Evolutionary conservation across 352 stramenopile genomes (phyloP), one percentile per base, ranked within the genome.

Genomic region (Aphanomyces stellatus): DNA sequence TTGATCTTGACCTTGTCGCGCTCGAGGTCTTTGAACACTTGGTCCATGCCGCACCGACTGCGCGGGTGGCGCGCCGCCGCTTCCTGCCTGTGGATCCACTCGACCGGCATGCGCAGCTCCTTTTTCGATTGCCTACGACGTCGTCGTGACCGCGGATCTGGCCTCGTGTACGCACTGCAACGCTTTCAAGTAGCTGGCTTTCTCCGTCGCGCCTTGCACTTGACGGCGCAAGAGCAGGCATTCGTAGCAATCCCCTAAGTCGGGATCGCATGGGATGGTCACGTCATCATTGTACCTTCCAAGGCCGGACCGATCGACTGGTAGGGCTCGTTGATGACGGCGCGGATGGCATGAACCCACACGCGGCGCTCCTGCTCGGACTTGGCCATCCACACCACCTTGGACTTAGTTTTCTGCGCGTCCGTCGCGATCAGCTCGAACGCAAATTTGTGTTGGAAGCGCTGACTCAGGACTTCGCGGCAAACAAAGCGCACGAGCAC

Each of bases 1-100:
- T 67, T 67, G 28, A 67, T 67, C n/a, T 40, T 37, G 17, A 67
- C 41, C 19, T 57, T 59, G 34, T 67, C 60, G n/a, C 60, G 60
- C 49, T 51, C 60, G 4, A 67, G 30, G 35, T 67, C 60, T 17
- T 67, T 67, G 22, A 67, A 67, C 11, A 67, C 60, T 42, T 67
- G 60, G 35, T 56, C 60, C 60, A 67, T 67, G 4, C 60, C 60
- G 35, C 60, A 53, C 31, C 35, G 31, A 51, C 41, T 30, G 15
- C 15, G 55, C 4, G n/a, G 35, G 11, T 59, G 60, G 11, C 11
- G 43, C 19, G 46, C 33, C 4, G 22, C 28, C 17, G 57, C 28
- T 22, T 34, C 10, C 49, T 67, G 60, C 15, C 6, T 25, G 37
- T 65, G 57, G 3, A 67, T 51, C 60, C 60, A 67, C 25, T 56